phyloP scores from a whole-genome alignment of 345 rosid genomes.

The Gossypium sturtianum region DNA sequence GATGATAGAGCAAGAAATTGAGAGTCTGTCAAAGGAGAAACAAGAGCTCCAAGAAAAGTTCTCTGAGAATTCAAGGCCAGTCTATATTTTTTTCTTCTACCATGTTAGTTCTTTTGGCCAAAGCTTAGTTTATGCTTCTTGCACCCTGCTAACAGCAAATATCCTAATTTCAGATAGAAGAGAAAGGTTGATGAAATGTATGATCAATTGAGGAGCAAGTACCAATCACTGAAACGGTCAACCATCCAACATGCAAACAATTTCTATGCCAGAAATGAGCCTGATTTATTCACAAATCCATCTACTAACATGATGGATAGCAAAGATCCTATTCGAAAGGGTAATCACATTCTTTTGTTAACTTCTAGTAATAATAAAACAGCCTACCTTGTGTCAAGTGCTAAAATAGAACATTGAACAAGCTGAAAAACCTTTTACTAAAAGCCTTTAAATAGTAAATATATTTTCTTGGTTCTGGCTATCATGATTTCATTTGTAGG shows the following conservation, averaged over 20 bases:
- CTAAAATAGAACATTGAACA: background rate
- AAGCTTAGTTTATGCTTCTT: background rate
- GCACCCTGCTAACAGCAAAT: slow-evolving; percentile 10
- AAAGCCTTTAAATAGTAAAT: background rate
- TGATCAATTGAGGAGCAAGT: slow-evolving; percentile 78
- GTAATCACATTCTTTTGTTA: slow-evolving; percentile 33
- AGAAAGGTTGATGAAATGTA: slow-evolving; percentile 98
- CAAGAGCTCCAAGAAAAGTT: slow-evolving; percentile 94
- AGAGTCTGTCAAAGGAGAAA: slow-evolving; percentile 80
- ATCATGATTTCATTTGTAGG: background rate
- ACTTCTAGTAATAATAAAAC: background rate
- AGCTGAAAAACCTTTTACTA: background rate
- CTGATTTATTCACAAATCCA: slow-evolving; percentile 65
- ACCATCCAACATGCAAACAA: slow-evolving; percentile 71
- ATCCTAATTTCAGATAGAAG: slow-evolving; percentile 63
- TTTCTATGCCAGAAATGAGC: slow-evolving; percentile 63
- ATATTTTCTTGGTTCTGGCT: background rate
- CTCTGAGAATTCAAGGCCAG: slow-evolving; percentile 86
- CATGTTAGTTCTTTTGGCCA: background rate
- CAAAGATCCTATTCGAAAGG: slow-evolving; percentile 62
- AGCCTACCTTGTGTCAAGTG: background rate
- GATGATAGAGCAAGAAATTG: slow-evolving; percentile 89
- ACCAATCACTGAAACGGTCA: slow-evolving; percentile 67
- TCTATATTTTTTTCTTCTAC: slow-evolving; percentile 7
- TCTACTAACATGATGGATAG: slow-evolving; percentile 51